Evolutionary conservation across 2,329 filamentous ascomycete species (phyloP).

Genomic region (Acrodontium crateriforme): DNA sequence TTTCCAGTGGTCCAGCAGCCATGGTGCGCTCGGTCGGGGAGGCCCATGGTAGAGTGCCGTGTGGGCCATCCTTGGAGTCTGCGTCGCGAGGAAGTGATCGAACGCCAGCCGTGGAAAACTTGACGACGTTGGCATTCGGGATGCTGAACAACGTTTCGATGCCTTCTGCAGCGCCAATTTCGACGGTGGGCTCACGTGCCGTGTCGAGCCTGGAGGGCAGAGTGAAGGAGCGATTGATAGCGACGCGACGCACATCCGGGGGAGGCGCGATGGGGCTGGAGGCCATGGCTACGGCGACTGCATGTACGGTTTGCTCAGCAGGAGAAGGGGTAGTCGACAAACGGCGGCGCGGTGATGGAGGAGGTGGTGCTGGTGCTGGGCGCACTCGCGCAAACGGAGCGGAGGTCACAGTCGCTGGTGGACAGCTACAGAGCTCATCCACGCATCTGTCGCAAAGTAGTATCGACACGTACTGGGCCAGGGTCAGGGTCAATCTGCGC

Average conservation of each 20-base stretch:
- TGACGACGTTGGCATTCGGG: slow-evolving; percentile 56
- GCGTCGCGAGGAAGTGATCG: slow-evolving; percentile 18
- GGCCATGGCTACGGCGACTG: too few relatives aligned
- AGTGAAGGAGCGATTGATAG: slow-evolving; percentile 34
- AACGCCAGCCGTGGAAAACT: slow-evolving; percentile 36
- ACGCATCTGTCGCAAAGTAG: too few relatives aligned
- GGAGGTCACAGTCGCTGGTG: too few relatives aligned
- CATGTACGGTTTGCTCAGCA: too few relatives aligned
- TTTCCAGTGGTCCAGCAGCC: slow-evolving; percentile 63
- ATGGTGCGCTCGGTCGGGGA: slow-evolving; percentile 69
- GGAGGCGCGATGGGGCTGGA: too few relatives aligned
- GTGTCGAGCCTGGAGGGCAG: slow-evolving; percentile 28
- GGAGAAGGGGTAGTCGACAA: too few relatives aligned
- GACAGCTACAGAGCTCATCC: too few relatives aligned
- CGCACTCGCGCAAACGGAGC: too few relatives aligned
- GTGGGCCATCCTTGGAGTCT: slow-evolving; percentile 19
- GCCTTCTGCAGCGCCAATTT: slow-evolving; percentile 25
- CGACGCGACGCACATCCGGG: slow-evolving; percentile 13
- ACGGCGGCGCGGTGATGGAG: too few relatives aligned
- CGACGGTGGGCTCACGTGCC: slow-evolving; percentile 16
- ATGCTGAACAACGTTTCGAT: slow-evolving; percentile 65
- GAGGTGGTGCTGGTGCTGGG: too few relatives aligned
- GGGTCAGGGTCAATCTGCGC: too few relatives aligned
- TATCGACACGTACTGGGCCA: too few relatives aligned
- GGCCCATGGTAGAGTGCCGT: slow-evolving; percentile 56